Percentiles rank a stretch among this genome's conserved stretches.
Evolutionary conservation across 352 stramenopile species (phyloP).

Genomic region (Globisporangium radiosum): DNA sequence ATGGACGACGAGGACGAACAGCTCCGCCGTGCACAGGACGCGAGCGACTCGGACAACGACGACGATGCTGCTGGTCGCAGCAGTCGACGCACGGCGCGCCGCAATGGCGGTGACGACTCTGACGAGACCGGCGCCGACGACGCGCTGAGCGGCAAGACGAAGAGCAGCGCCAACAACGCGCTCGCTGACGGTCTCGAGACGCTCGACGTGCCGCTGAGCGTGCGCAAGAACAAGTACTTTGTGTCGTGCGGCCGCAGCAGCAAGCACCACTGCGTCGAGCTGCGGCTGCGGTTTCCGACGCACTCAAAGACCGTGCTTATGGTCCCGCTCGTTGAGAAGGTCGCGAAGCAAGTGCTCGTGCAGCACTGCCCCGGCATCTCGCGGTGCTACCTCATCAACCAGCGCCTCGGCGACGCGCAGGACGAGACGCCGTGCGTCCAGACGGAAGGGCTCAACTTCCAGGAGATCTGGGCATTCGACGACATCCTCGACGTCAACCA

Average conservation of each 20-base stretch:
- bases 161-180: constrained; percentile 33
- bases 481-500: constrained; percentile 93
- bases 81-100: no score
- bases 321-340: constrained; percentile 85
- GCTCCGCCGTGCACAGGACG: constrained; percentile 53
- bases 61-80: not conserved
- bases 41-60: constrained; percentile 60
- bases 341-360: constrained; percentile 81
- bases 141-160: not conserved
- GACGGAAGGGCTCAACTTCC: constrained; percentile 97
- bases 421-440: constrained; percentile 87
- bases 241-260: constrained; percentile 71
- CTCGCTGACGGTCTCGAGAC: constrained; percentile 53
- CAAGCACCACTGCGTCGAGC: constrained; percentile 78
- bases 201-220: constrained; percentile 62
- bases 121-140: constrained; percentile 26
- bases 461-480: constrained; percentile 94
- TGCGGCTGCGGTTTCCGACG: constrained; percentile 84
- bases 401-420: constrained; percentile 67
- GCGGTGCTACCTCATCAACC: constrained; percentile 87
- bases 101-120: constrained; percentile 18
- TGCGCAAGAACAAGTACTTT: constrained; percentile 87
- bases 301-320: constrained; percentile 87
- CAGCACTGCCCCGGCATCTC: constrained; percentile 85
- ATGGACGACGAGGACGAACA: constrained; percentile 94